phyloP scores from a whole-genome alignment of 306 rosid genomes.

The Cucurbita argyrosperma region DNA sequence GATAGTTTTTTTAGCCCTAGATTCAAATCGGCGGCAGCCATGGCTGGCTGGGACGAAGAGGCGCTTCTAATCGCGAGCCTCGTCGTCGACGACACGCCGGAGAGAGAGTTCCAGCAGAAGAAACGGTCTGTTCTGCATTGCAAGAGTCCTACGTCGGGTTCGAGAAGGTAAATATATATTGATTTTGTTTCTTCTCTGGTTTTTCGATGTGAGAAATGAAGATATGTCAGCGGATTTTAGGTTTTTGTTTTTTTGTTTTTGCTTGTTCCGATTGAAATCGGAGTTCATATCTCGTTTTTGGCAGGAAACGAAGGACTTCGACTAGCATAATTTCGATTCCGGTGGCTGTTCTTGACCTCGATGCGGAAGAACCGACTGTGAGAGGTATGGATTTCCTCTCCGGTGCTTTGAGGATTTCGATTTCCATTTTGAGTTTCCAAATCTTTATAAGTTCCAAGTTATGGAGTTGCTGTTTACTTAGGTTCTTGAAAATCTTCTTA shows the following conservation, averaged over 20 bases:
- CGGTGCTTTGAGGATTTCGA: too few species aligned
- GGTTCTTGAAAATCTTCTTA: too few species aligned
- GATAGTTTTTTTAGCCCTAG: slow-evolving; percentile 44
- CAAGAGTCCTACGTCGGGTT: slow-evolving; percentile 53
- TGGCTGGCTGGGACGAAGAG: slow-evolving; percentile 99
- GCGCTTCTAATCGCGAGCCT: slow-evolving; percentile 52
- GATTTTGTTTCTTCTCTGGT: neutral
- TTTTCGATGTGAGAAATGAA: neutral
- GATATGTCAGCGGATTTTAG: neutral
- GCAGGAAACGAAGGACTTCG: slow-evolving; percentile 60
- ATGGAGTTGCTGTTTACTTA: neutral
- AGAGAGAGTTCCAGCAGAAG: slow-evolving; percentile 34
- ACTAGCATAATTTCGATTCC: slow-evolving; percentile 40
- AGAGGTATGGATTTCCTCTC: slow-evolving; percentile 20
- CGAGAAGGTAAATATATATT: slow-evolving; percentile 40
- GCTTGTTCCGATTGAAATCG: neutral
- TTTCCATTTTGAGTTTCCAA: neutral
- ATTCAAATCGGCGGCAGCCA: slow-evolving; percentile 78
- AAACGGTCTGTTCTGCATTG: slow-evolving; percentile 27
- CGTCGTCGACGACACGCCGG: slow-evolving; percentile 78
- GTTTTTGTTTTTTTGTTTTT: neutral
- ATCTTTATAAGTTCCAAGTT: neutral
- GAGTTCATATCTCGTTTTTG: neutral
- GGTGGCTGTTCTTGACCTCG: slow-evolving; percentile 51
- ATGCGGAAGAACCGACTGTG: slow-evolving; percentile 31